Percentiles rank a stretch among this genome's conserved stretches.
Conservation (phyloP, 2,329 filamentous ascomycete genomes). For the Exophiala sp. region DNA sequence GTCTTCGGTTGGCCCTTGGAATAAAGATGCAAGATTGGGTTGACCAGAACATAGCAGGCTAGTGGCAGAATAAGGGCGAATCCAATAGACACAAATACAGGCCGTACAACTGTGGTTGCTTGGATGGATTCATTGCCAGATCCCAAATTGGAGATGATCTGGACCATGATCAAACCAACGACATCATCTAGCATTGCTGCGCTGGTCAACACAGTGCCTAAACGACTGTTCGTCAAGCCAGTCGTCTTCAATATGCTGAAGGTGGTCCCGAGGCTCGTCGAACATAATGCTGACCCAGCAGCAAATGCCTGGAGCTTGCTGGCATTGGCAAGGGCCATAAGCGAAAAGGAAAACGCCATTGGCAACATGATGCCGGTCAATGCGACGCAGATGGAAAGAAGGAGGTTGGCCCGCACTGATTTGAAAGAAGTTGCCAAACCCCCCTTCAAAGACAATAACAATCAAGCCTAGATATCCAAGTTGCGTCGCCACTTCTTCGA, state of each 20-base stretch:
- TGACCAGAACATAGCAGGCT: slow-evolving; percentile 28
- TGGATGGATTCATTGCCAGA: slow-evolving; percentile 32
- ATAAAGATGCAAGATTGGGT: slow-evolving; percentile 13
- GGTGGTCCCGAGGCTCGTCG: slow-evolving; percentile 67
- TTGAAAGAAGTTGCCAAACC: slow-evolving; percentile 53
- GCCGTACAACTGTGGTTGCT: slow-evolving; percentile 44
- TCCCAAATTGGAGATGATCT: slow-evolving; percentile 65
- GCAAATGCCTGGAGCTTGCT: slow-evolving; percentile 60
- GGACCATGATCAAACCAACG: slow-evolving; percentile 63
- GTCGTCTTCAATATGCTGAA: slow-evolving; percentile 60
- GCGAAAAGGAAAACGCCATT: slow-evolving; percentile 59
- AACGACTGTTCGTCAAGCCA: slow-evolving; percentile 47
- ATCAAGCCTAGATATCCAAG: slow-evolving; percentile 70
- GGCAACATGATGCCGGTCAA: slow-evolving; percentile 59
- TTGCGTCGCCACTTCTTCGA: slow-evolving; percentile 54
- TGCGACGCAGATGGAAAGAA: slow-evolving; percentile 58
- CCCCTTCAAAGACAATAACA: slow-evolving; percentile 64
- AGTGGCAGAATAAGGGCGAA: slow-evolving; percentile 32
- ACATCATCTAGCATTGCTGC: slow-evolving; percentile 82
- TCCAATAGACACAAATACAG: slow-evolving; percentile 46
- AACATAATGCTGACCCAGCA: slow-evolving; percentile 66
- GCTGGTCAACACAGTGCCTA: slow-evolving; percentile 60
- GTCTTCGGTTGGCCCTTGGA: neutral
- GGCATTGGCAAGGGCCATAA: slow-evolving; percentile 48
- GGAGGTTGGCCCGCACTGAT: slow-evolving; percentile 54